These are phyloP conservation scores for Acer campestre DNA, from an alignment of 345 rosid genomes.

Conservation along the genomic window DNA sequence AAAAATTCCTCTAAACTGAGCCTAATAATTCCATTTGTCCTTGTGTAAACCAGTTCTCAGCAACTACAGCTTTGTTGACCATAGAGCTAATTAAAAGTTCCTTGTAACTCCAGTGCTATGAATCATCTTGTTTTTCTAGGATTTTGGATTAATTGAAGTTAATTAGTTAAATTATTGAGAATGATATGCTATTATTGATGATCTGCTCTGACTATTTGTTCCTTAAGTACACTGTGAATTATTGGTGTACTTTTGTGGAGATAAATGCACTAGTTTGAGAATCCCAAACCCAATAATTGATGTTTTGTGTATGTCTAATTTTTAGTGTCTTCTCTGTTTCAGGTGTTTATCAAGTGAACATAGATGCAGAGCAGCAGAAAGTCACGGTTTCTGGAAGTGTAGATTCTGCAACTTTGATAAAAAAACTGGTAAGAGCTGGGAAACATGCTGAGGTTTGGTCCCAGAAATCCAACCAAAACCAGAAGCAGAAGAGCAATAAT, in stretches of 20 bases:
- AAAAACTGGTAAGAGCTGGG: constrained; percentile 66
- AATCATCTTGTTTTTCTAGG: constrained; percentile 4
- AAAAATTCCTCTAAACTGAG: not conserved
- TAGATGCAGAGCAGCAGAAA: constrained; percentile 78
- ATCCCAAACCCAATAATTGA: not conserved
- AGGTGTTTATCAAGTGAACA: constrained; percentile 74
- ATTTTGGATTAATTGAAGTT: not conserved
- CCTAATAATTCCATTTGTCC: not conserved
- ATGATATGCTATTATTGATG: not conserved
- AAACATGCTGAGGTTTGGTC: constrained; percentile 83
- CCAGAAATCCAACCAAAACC: constrained; percentile 51
- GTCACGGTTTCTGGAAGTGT: constrained; percentile 73
- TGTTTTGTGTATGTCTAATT: not conserved
- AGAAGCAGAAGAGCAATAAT: constrained; percentile 35
- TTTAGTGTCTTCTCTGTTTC: constrained; percentile 1
- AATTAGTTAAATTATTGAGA: not conserved
- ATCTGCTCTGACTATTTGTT: constrained; percentile 5
- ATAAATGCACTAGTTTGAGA: not conserved
- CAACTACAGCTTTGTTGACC: not conserved
- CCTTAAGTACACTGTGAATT: not conserved
- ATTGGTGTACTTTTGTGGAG: not conserved
- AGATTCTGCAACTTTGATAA: constrained; percentile 65
- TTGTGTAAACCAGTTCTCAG: not conserved
- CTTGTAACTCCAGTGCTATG: not conserved
- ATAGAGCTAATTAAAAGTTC: not conserved